A percentile compares a stretch with the other conserved stretches of the same genome.
Conservation (phyloP, 2,329 filamentous ascomycete genomes). For the Colletotrichum acutatum region DNA sequence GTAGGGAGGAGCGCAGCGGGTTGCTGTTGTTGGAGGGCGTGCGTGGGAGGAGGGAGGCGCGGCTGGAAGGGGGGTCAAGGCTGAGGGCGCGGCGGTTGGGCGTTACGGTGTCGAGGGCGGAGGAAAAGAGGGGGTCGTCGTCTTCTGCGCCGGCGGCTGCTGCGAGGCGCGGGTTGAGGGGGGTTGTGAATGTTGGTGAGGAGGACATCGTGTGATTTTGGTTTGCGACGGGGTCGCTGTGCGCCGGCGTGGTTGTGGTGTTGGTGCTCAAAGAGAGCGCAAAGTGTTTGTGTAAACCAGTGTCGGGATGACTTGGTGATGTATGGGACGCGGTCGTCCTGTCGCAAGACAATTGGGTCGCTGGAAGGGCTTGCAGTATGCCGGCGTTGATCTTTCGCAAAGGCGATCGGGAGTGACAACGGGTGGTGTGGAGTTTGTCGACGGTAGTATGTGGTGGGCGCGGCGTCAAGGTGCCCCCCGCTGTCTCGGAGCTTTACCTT, state of each 20-base stretch:
- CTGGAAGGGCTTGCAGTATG: background rate
- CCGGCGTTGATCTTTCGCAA: background rate
- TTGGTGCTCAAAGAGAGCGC: background rate
- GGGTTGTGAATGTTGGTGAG: constrained; percentile 18
- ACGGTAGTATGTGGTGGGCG: background rate
- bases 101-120: constrained; percentile 55
- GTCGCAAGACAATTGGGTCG: background rate
- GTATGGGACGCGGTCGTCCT: background rate
- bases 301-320: background rate
- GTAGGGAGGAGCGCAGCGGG: constrained; percentile 6
- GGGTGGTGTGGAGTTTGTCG: background rate
- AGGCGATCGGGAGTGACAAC: background rate
- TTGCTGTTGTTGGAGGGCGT: constrained; percentile 22
- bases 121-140: constrained; percentile 53
- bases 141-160: constrained; percentile 36
- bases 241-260: background rate
- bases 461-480: background rate
- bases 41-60: constrained; percentile 6
- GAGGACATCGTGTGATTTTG: constrained; percentile 10
- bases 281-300: background rate
- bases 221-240: background rate
- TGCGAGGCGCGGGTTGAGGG: constrained; percentile 9
- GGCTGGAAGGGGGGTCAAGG: constrained; percentile 28
- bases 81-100: constrained; percentile 9
- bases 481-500: constrained; percentile 1